A percentile compares a stretch with the other conserved stretches of the same genome.
Evolutionary conservation across 192 early-diverging fungal genomes (phyloP).

Genomic region (Gorgonomyces haynaldii): DNA sequence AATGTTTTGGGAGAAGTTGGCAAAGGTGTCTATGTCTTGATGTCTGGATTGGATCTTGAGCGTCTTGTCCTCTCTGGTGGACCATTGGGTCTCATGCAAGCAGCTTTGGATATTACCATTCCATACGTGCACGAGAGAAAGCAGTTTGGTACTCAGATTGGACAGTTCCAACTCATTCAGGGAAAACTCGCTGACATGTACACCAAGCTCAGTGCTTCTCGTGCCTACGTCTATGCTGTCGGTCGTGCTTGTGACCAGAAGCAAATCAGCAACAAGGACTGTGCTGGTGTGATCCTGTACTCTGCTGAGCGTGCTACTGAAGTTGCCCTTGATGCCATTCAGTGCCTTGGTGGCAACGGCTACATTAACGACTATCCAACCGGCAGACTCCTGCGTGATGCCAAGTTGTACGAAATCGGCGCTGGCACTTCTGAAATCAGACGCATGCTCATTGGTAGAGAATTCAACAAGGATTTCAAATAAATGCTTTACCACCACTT

Average conservation of each 20-base stretch:
- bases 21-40: constrained; percentile 87
- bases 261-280: constrained; percentile 76
- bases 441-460: constrained; percentile 76
- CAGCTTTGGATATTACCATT: constrained; percentile 64
- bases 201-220: constrained; percentile 83
- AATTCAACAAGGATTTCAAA: constrained; percentile 44
- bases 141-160: constrained; percentile 78
- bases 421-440: constrained; percentile 92
- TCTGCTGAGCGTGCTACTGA: constrained; percentile 89
- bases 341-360: constrained; percentile 85
- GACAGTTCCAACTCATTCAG: constrained; percentile 84
- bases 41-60: constrained; percentile 89
- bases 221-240: constrained; percentile 83
- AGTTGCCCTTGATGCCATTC: constrained; percentile 83
- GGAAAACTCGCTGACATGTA: constrained; percentile 97
- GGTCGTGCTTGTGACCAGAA: constrained; percentile 76
- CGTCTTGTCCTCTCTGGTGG: constrained; percentile 82
- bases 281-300: constrained; percentile 88
- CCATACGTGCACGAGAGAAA: constrained; percentile 79
- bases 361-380: constrained; percentile 82
- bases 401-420: constrained; percentile 93
- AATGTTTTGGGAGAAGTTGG: constrained; percentile 78
- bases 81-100: constrained; percentile 85
- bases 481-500: too few relatives aligned
- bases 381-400: constrained; percentile 80